Evolutionary conservation across 202 grass and related monocot genomes (phyloP).

Genomic region (Digitaria exilis): DNA sequence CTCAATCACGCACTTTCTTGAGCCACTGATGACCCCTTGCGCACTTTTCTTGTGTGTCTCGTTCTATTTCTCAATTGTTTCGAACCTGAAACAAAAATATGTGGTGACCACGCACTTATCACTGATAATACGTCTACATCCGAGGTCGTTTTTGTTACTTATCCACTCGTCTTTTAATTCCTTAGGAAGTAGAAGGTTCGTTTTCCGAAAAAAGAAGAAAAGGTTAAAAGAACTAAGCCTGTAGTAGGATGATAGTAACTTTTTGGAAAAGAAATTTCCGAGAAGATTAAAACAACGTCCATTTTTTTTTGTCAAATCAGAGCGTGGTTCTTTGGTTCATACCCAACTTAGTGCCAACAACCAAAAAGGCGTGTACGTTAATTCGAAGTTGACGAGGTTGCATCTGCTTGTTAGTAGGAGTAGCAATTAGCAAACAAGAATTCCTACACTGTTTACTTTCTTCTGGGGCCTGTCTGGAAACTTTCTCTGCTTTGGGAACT

Average conservation of each 20-base stretch:
- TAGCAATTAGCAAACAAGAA: background rate
- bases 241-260: no score
- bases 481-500: background rate
- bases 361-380: background rate
- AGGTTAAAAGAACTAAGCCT: no score
- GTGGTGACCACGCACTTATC: no score
- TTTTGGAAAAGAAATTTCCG: background rate
- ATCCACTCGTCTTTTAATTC: no score
- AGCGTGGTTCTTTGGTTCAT: background rate
- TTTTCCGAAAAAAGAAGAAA: no score
- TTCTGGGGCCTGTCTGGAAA: no score
- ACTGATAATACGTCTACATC: no score
- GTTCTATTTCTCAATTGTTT: no score
- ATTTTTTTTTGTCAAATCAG: background rate
- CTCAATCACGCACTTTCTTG: background rate
- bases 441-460: background rate
- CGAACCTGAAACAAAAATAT: no score
- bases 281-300: background rate
- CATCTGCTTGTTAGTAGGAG: background rate
- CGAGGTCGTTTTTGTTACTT: no score
- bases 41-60: no score
- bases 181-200: no score
- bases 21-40: background rate
- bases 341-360: background rate
- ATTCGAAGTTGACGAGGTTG: background rate